phyloP scores from a whole-genome alignment of 768 basidiomycete species.

The Agaricus bisporus region DNA sequence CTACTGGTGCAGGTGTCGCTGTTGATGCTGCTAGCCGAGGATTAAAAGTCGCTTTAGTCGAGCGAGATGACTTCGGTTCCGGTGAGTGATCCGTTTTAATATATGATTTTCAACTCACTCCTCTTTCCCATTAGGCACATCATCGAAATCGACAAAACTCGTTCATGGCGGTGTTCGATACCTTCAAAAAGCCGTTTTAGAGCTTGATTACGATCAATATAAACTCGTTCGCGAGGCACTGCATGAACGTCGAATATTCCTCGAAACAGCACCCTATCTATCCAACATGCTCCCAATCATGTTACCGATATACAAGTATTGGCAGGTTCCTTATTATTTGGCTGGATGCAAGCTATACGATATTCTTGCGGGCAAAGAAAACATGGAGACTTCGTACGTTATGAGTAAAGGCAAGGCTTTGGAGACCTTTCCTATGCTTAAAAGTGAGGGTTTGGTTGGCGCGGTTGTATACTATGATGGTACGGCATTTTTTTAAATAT shows the following conservation, averaged over 20 bases:
- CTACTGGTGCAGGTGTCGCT: slow-evolving; percentile 94
- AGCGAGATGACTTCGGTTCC: slow-evolving; percentile 86
- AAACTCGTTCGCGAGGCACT: slow-evolving; percentile 95
- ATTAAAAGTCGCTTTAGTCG: slow-evolving; percentile 88
- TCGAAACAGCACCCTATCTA: slow-evolving; percentile 94
- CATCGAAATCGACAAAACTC: slow-evolving; percentile 95
- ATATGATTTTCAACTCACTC: not conserved
- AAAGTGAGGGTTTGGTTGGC: slow-evolving; percentile 85
- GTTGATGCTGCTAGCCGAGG: slow-evolving; percentile 92
- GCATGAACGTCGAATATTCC: slow-evolving; percentile 87
- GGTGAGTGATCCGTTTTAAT: slow-evolving; percentile 39
- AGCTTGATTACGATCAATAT: slow-evolving; percentile 94
- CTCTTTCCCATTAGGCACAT: slow-evolving; percentile 56
- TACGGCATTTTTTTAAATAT: slow-evolving; percentile 23
- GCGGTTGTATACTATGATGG: slow-evolving; percentile 98
- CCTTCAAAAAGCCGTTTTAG: slow-evolving; percentile 93
- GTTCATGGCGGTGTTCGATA: slow-evolving; percentile 98
- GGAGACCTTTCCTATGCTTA: slow-evolving; percentile 95
- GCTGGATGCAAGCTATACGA: slow-evolving; percentile 97
- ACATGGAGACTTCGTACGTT: slow-evolving; percentile 93
- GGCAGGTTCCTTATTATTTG: slow-evolving; percentile 97
- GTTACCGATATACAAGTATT: slow-evolving; percentile 97
- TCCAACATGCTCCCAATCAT: slow-evolving; percentile 94
- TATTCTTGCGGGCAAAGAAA: slow-evolving; percentile 88
- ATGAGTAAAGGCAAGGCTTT: slow-evolving; percentile 93